Evolutionary conservation across 805 yeast species (phyloP), one percentile per base, ranked within the genome.

Genomic region (Saccharomycodes ludwigii): DNA sequence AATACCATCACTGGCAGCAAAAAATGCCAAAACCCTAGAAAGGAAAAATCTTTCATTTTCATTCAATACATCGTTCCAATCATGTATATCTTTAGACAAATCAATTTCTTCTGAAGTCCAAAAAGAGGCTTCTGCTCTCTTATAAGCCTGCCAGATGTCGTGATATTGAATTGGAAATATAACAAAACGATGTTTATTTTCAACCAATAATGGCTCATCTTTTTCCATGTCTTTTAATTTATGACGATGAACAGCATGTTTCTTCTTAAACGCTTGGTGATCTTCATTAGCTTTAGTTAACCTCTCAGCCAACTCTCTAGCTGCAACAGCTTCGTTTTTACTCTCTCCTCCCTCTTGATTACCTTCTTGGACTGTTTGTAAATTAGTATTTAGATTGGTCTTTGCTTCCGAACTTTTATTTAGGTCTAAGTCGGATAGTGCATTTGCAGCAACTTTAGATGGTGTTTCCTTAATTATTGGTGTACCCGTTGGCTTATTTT

Each of bases 91-190:
- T 67, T 88, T 91, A 34, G 93, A 76, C 42, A 88, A 72, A 61
- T 88, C 98, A 44, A 88, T 85, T 65, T 91, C 98, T 66, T 88
- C 98, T 29, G 97, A 96, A 24, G 97, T 91, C 98, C 98, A 88
- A 71, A 88, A 88, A 5, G 97, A 88, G 11, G 98, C 98, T 68
- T 91, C 98, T 31, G 97, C 96, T 64, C 88, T 84, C 69, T 88
- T 88, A 65, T 88, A 88, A 69, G 93, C 86, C 61, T 88, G 95
- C 97, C 97, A 88, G 58, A 88, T 82, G 64, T 88, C 97, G 56
- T 86, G 88, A 66, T 85, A 91, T 63, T 82, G 80, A 63, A 88
- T 84, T 44, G 98, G 98, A 74, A 86, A 86, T 38, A 88, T 65
- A 32, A 91, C 96, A 50, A 83, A 85, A 55, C 98, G 76, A 52